A percentile compares a stretch with the other conserved stretches of the same genome.
phyloP scores from a whole-genome alignment of 2,329 filamentous ascomycete species.

The Phaeosphaeriaceae sp. region DNA sequence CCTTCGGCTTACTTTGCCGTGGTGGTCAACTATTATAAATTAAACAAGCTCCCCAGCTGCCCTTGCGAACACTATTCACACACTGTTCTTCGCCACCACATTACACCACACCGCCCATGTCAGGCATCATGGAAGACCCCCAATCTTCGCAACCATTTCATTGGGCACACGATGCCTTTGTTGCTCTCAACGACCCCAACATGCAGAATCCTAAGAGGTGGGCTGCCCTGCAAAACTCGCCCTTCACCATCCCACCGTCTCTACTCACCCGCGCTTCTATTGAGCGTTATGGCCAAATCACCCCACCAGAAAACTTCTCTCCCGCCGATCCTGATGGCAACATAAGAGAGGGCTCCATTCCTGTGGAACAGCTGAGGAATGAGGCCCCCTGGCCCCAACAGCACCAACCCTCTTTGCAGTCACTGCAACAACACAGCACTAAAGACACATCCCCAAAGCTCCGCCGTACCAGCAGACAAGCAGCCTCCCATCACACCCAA shows the following conservation, averaged over 20 bases:
- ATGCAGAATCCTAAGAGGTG: slow-evolving; percentile 28
- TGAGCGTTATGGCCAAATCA: slow-evolving; percentile 45
- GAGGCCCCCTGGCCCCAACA: slow-evolving; percentile 33
- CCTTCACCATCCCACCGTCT: slow-evolving; percentile 38
- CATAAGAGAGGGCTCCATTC: slow-evolving; percentile 31
- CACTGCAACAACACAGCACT: slow-evolving; percentile 7
- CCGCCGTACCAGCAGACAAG: slow-evolving; percentile 31
- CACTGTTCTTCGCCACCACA: too few relatives aligned
- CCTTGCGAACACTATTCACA: too few relatives aligned
- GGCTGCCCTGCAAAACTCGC: slow-evolving; percentile 15
- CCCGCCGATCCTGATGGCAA: slow-evolving; percentile 23
- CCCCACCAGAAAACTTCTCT: slow-evolving; percentile 45
- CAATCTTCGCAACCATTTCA: slow-evolving; percentile 22
- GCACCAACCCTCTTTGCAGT: slow-evolving; percentile 5
- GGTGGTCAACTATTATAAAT: too few relatives aligned
- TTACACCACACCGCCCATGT: too few relatives aligned
- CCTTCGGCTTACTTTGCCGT: too few relatives aligned
- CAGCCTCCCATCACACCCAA: slow-evolving; percentile 10
- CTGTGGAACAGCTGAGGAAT: slow-evolving; percentile 37
- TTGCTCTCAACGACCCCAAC: slow-evolving; percentile 27
- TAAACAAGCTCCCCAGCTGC: too few relatives aligned
- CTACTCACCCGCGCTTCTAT: slow-evolving; percentile 35
- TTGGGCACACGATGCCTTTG: slow-evolving; percentile 38
- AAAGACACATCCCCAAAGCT: slow-evolving; percentile 30
- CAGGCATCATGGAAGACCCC: slow-evolving; percentile 32